Evolutionary conservation across 2,329 filamentous ascomycete species (phyloP).

Genomic region (Byssothecium circinans): DNA sequence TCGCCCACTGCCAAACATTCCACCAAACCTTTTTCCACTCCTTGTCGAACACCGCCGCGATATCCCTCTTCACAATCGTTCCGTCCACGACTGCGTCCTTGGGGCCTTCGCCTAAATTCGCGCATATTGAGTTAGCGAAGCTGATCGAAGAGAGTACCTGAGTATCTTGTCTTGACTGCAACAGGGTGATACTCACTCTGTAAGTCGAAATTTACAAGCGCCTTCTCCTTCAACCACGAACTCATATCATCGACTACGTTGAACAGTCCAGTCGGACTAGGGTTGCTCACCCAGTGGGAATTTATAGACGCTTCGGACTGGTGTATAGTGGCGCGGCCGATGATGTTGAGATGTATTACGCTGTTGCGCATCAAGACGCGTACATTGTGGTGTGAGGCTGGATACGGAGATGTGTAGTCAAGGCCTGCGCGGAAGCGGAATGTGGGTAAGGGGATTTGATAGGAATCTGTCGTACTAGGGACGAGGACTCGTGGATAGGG

Average conservation of each 20-base stretch:
- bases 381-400: background rate
- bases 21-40: conserved; percentile 18
- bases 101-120: background rate
- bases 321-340: conserved; percentile 13
- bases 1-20: conserved; percentile 32
- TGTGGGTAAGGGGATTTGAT: conserved; percentile 4
- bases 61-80: background rate
- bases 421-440: conserved; percentile 4
- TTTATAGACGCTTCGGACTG: conserved; percentile 3
- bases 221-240: conserved; percentile 8
- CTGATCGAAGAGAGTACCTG: background rate
- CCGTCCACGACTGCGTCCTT: background rate
- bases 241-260: conserved; percentile 8
- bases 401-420: background rate
- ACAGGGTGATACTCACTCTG: background rate
- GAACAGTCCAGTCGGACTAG: background rate
- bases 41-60: conserved; percentile 10
- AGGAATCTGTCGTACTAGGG: conserved; percentile 11
- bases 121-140: background rate
- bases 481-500: conserved; percentile 17
- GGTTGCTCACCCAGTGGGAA: background rate
- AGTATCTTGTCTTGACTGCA: background rate
- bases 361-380: background rate
- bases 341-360: conserved; percentile 9
- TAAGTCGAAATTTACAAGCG: conserved; percentile 12